These are phyloP conservation scores for Filosporella fistucella DNA, from an alignment of 495 filamentous ascomycete species.

Conservation along the genomic window DNA sequence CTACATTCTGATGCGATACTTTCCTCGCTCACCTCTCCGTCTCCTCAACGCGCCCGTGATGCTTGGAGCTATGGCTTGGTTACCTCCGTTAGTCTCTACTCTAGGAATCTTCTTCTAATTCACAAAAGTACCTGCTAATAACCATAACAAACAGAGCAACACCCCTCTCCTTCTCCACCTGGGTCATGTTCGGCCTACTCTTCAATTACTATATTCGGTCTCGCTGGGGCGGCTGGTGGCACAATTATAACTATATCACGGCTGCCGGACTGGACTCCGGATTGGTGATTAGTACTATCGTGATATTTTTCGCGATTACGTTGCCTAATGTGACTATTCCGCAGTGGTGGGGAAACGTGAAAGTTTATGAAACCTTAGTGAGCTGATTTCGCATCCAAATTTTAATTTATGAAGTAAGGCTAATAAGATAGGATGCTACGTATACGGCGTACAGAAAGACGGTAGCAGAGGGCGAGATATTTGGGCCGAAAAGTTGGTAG, in stretches of 20 bases:
- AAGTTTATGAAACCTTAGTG: conserved; percentile 24
- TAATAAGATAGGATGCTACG: conserved; percentile 28
- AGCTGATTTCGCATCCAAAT: no score
- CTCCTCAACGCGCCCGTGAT: conserved; percentile 55
- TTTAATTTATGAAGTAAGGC: no score
- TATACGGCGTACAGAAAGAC: conserved; percentile 28
- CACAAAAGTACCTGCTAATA: no score
- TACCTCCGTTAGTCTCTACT: conserved; percentile 46
- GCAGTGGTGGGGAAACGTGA: conserved; percentile 46
- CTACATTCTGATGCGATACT: conserved; percentile 27
- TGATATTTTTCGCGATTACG: conserved; percentile 45
- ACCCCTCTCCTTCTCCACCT: conserved; percentile 62
- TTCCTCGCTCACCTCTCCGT: conserved; percentile 29
- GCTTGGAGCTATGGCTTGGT: conserved; percentile 58
- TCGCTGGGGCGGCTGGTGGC: conserved; percentile 60
- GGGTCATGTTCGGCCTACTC: conserved; percentile 33
- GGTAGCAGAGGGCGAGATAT: conserved; percentile 35
- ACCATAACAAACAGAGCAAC: conserved; percentile 34
- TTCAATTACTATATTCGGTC: conserved; percentile 61
- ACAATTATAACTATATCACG: conserved; percentile 71
- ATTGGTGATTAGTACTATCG: conserved; percentile 38
- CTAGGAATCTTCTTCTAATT: no score
- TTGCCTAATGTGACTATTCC: conserved; percentile 36
- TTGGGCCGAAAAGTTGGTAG: conserved; percentile 39
- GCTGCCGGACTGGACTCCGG: conserved; percentile 61